Evolutionary conservation across 1,284 basidiomycete species (phyloP), one percentile per base, ranked within the genome.

Genomic region (Cryptococcus neoformans): DNA sequence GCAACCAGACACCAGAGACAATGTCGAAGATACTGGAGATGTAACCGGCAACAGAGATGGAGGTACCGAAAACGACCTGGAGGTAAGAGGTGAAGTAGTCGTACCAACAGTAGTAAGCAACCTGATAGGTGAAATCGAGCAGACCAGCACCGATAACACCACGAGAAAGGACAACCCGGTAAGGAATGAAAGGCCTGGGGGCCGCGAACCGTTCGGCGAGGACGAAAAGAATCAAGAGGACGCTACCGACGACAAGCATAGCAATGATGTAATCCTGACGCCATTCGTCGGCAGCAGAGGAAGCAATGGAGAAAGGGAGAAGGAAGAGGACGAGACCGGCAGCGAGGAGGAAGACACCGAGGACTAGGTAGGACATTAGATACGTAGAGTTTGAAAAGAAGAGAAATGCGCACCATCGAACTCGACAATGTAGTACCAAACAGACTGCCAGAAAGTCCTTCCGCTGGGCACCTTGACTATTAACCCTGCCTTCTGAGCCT

Each of bases 261-360:
- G 66, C 69, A 55, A 79, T 79, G 60, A 78, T 69, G 51, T 66
- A 57, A 10, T 68, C 66, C 4, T 63, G 58, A 10, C 56, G 50
- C 76, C 78, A 79, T 49, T 56, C 46, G 35, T 69, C 59, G n/a
- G 59, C 56, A 10, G 50, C 62, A 14, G 69, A 63, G 0, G 62
- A 62, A 2, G 75, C 76, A 44, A 79, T 62, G 9, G 75, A 74
- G 66, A 79, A 72, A 0, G 78, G 76, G 1, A 78, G 64, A 10
- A 79, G 69, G 62, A 79, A 74, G 34, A 78, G 65, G 17, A 66
- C 58, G 37, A 78, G 65, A 6, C 71, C 68, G 16, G 68, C 75
- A 42, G 69, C 64, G 17, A 78, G 35, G 21, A 80, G 67, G 59
- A 79, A 70, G 28, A 78, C 62, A 7, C 78, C 78, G 47, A 79